Evolutionary conservation across 2,329 filamentous ascomycete species (phyloP), one percentile per base, ranked within the genome.

Genomic region (Immersiporthe knoxdaviesiana): DNA sequence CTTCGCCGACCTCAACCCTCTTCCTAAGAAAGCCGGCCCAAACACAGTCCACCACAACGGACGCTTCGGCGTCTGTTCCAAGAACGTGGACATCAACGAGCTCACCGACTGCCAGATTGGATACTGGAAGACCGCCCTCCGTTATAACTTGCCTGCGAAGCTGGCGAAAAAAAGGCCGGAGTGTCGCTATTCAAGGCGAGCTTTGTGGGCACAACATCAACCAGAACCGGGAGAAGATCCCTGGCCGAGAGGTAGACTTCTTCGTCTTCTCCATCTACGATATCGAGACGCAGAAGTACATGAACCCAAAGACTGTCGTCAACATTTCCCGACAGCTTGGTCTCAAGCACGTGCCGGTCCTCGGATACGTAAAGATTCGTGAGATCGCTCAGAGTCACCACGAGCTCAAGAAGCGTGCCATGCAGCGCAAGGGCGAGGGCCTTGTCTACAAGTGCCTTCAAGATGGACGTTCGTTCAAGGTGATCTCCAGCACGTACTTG

Each of bases 211-310:
- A 68, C 37, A 64, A 65, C 30, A 71, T 78, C 63, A 70, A 75
- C 14, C 65, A 72, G 7, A 79, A 79, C 68, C 75, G 74, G n/a
- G 73, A 78, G 68, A 59, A 68, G 10, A 75, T 78, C 54, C 65
- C 66, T 6, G 65, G 39, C 1, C 73, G 70, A 11, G 21, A 66
- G 11, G 74, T 77, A 70, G 75, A 75, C 8, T 79, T 81, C 65
- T 78, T 77, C 64, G 73, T 81, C 21, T 81, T 76, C 58, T 68
- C 75, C 7, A 70, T 80, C 14, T 76, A 74, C 68, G 77, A 81
- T 66, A 74, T 81, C 10, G 75, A 77, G 39, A 59, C 67, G 39
- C 73, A 75, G 52, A 69, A 67, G 27, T 75, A 78, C 59, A 67
- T 78, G 58, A 14, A 73, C 1, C 78, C 78, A 2, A 68, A 70